phyloP scores from a whole-genome alignment of 2,329 filamentous ascomycete genomes.

The Penicillium olsonii region DNA sequence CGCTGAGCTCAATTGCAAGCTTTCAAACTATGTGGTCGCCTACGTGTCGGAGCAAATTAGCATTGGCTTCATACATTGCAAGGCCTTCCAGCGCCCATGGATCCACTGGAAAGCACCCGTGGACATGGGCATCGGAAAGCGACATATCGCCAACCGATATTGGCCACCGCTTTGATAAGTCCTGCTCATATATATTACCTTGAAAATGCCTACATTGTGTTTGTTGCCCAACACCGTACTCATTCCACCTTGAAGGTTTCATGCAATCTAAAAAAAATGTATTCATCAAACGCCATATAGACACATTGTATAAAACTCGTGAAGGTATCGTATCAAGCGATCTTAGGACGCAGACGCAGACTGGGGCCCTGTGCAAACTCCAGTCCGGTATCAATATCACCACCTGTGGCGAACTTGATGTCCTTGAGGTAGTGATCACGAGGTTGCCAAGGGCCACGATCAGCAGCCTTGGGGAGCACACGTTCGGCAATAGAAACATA shows the following conservation, averaged over 20 bases:
- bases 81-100: no score
- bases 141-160: no score
- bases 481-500: slow-evolving; percentile 40
- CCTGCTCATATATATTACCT: no score
- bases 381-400: slow-evolving; percentile 36
- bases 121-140: no score
- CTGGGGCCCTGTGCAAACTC: slow-evolving; percentile 27
- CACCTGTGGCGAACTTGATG: slow-evolving; percentile 40
- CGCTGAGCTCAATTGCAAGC: no score
- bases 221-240: no score
- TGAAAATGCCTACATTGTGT: no score
- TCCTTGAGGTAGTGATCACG: slow-evolving; percentile 43
- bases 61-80: no score
- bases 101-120: no score
- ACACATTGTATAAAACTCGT: background rate
- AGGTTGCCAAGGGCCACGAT: slow-evolving; percentile 43
- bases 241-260: background rate
- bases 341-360: slow-evolving; percentile 18
- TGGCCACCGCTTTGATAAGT: no score
- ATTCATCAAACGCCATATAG: background rate
- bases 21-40: no score
- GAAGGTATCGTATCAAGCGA: slow-evolving; percentile 1
- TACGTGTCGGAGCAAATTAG: no score
- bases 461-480: slow-evolving; percentile 39
- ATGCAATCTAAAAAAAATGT: background rate